phyloP scores from a whole-genome alignment of 2,329 filamentous ascomycete genomes.

The Fusarium sp. region DNA sequence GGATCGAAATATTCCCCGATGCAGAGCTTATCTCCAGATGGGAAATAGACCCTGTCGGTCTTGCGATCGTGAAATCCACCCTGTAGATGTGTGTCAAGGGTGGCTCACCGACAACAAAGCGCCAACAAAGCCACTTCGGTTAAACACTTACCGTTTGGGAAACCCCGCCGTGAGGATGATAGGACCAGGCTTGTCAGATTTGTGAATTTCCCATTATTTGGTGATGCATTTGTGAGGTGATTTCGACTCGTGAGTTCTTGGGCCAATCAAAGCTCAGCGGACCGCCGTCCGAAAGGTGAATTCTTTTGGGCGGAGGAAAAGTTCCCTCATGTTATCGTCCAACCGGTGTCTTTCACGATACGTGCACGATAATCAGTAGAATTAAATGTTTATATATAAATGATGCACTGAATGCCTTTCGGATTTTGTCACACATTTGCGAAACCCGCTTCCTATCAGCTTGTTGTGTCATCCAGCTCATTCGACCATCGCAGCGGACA shows the following conservation, averaged over 20 bases:
- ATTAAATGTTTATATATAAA: background rate
- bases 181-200: background rate
- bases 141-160: background rate
- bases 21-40: background rate
- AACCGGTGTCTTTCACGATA: background rate
- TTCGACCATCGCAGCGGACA: background rate
- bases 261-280: background rate
- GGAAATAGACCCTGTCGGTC: background rate
- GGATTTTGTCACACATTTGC: too few relatives aligned
- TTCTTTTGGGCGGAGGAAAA: background rate
- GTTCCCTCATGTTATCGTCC: background rate
- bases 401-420: too few relatives aligned
- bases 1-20: background rate
- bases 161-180: background rate
- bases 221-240: background rate
- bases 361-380: background rate
- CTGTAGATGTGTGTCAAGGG: background rate
- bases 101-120: background rate
- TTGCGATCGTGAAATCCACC: background rate
- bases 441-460: background rate
- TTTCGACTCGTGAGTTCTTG: rapidly evolving
- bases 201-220: background rate
- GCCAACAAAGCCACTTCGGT: background rate
- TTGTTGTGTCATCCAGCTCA: background rate
- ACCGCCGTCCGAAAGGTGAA: background rate